Percentiles rank a stretch among this genome's conserved stretches.
Evolutionary conservation across 768 basidiomycete genomes (phyloP).

Genomic region (Amanita molliuscula): DNA sequence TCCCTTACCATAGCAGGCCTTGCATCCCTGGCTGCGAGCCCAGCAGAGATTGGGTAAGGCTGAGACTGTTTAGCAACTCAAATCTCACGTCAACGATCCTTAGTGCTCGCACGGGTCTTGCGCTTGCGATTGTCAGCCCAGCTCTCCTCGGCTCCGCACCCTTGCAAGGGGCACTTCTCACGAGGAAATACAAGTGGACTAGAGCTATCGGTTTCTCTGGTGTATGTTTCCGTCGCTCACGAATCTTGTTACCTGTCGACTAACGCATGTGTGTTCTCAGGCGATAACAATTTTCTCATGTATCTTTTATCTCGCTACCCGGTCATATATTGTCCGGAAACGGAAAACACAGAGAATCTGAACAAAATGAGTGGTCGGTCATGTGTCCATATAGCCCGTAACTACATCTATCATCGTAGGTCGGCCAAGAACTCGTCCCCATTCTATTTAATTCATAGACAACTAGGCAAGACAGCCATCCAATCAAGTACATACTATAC

Average conservation of each 20-base stretch:
- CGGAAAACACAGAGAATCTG: background rate
- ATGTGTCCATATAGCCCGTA: background rate
- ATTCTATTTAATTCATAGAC: background rate
- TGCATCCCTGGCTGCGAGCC: conserved; percentile 20
- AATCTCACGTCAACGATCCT: background rate
- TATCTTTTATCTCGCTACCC: background rate
- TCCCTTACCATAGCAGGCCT: conserved; percentile 22
- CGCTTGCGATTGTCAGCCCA: conserved; percentile 22
- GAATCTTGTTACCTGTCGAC: background rate
- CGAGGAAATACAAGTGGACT: conserved; percentile 19
- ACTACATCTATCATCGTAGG: no score
- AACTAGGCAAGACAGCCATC: background rate
- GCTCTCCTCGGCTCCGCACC: conserved; percentile 22
- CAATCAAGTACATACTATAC: background rate
- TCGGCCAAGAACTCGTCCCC: no score
- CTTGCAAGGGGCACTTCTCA: conserved; percentile 25
- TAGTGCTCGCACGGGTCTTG: conserved; percentile 27
- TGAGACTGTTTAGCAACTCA: background rate
- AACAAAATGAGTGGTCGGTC: background rate
- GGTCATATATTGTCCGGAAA: background rate
- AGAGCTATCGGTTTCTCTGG: conserved; percentile 23
- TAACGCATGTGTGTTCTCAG: background rate
- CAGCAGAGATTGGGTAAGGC: conserved; percentile 25
- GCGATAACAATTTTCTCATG: background rate
- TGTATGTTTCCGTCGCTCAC: conserved; percentile 14